Evolutionary conservation across 108 stramenopile genomes (phyloP), one percentile per base, ranked within the genome.

Genomic region (Craspedostauros australis): DNA sequence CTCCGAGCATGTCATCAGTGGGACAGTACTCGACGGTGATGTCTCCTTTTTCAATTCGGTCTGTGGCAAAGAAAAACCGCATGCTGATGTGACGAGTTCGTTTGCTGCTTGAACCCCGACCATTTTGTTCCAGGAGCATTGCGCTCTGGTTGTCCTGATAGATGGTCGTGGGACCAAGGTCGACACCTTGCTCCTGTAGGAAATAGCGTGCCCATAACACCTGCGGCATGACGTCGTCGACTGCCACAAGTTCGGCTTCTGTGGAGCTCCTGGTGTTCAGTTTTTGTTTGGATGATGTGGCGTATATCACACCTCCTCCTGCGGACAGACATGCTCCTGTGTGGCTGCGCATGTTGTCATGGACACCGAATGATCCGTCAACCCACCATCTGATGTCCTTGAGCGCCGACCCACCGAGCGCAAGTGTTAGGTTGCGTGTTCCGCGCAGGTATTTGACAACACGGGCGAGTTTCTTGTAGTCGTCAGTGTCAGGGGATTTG

Each of bases 91-190:
- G 72, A 12, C 47, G 44, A 0, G 72, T 54, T 29, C 32, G 54
- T 33, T 70, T 45, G 1, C 60, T 44, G 4, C 43, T 47, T 0
- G 65, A 71, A 3, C 11, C n/a, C 24, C 46, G 15, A 3, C 73
- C 78, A 52, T 80, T 80, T 1, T n/a, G 46, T 32, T 60, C 70
- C 24, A 80, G 20, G 34, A 29, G 14, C 1, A 82, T 76, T 19
- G 69, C 56, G 27, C 70, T 77, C 31, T 63, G 15, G 28, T 80
- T 80, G 45, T 80, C 79, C 43, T 75, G 70, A 26, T 67, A 54
- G 1, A 80, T 7, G 2, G 72, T 23, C 26, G 29, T 62, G 7
- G 47, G 42, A 0, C 46, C 32, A 22, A 75, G 39, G 15, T 46
- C 11, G 28, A 60, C 57, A 24, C 73, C 73, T 50, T 77, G 76